phyloP scores from a whole-genome alignment of 345 rosid species.

The Arabidopsis suecica region DNA sequence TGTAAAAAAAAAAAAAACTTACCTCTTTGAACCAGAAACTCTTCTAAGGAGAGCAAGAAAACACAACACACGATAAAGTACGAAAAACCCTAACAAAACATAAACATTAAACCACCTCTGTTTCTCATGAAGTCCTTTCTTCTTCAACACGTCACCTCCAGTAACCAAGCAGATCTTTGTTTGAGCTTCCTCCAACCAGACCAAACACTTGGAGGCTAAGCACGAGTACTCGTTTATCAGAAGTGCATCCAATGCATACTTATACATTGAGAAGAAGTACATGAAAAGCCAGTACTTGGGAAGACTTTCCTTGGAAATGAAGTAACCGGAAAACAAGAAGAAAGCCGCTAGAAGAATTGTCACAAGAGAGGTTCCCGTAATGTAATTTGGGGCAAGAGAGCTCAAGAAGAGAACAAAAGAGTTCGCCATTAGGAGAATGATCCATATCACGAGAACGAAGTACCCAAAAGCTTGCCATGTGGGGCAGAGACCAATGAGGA shows the following conservation, averaged over 20 bases:
- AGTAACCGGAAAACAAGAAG: constrained; percentile 94
- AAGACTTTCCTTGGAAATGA: constrained; percentile 73
- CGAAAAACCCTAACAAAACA: constrained; percentile 79
- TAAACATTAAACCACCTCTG: constrained; percentile 79
- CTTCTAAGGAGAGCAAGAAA: constrained; percentile 73
- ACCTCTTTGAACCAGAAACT: constrained; percentile 76
- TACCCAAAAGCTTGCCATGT: constrained; percentile 80
- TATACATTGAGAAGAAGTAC: constrained; percentile 95
- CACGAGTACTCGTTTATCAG: constrained; percentile 93
- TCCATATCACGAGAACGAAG: constrained; percentile 82
- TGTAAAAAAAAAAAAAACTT: constrained; percentile 1
- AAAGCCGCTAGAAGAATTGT: constrained; percentile 74
- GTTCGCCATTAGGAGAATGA: constrained; percentile 80
- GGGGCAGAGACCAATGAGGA: constrained; percentile 82
- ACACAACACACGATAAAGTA: constrained; percentile 81
- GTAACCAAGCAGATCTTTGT: constrained; percentile 65
- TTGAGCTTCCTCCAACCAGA: constrained; percentile 71
- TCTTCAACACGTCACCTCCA: constrained; percentile 72
- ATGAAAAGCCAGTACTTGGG: constrained; percentile 95
- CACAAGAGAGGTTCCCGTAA: constrained; percentile 81
- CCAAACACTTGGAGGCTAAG: constrained; percentile 64
- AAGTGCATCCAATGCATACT: constrained; percentile 84
- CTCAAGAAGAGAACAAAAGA: constrained; percentile 88
- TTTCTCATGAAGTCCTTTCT: constrained; percentile 66
- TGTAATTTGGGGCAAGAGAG: constrained; percentile 91